Base-by-base conservation (phyloP, 202 grass and related monocot genomes). In the Setaria italica region DNA sequence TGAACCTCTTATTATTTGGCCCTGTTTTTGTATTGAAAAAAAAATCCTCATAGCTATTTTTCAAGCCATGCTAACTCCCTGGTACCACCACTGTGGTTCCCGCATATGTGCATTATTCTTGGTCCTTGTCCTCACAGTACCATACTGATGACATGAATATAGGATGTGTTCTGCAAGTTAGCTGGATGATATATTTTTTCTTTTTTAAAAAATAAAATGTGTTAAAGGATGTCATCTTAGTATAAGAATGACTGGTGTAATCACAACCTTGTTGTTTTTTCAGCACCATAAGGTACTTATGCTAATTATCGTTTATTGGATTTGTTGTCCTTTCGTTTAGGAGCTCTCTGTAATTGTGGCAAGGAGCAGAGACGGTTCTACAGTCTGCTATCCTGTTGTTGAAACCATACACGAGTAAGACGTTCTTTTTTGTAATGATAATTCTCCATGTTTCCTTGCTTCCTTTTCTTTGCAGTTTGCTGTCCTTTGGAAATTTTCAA, bases 391-490 rank as follows among this genome's bases (percentile, higher is more conserved):
- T 92, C 94, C 88, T 84, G 93, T 98, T 75, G 95, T 95, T 65
- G 91, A 99, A 85, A 99, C 97, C 51, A 80, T 96, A 80, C 93
- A 96, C 86, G 96, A 88, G 97, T 99, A 96, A 91, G 80, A 79
- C 63, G 33, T 65, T 39, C 42, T 20, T 83, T 67, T 67, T 60
- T 62, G 5, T 86, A 72, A 56, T 11, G 8, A 32, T 70, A 74
- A 54, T 62, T 21, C 85, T 16, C 33, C 17, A 41, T 46, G n/a
- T 80, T 1, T 80, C 15, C 45, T 25, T 78, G 11, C 32, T 64
- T 79, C n/a, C 43, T 45, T 65, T 70, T 77, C 14, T 47, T 32
- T 74, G 46, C 55, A 12, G 34, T 41, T 79, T 55, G 3, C 53
- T 66, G 13, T 51, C 4, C 17, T 75, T 76, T 62, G 13, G 35